Base-by-base conservation (phyloP, 148 eudicot genomes). In the Oxyria digyna region DNA sequence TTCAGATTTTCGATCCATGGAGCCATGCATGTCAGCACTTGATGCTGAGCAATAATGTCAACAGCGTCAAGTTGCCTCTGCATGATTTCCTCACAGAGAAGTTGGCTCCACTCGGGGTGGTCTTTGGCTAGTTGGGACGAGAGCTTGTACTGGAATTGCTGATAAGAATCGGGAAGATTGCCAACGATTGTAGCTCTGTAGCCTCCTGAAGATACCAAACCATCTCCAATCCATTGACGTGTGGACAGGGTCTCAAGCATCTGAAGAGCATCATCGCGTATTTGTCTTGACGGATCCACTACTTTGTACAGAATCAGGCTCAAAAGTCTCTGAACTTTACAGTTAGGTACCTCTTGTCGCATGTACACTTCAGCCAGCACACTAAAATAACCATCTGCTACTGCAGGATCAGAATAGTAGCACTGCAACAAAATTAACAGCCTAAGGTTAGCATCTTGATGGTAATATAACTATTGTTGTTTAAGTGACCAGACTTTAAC, bases 41-140 rank as follows among this genome's bases (percentile, higher is more conserved):
- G 99, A 75, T 94, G 99, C 48, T 94, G 99, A 46, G 99, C 99
- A 73, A 94, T 94, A 76, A 94, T 94, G 77, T 94, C 99, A 63
- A 94, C 99, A 37, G 99, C 97, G 78, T 94, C 99, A 21, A 94
- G 93, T 77, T 94, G 99, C 74, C 99, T 88, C 79, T 85, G 99
- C 99, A 94, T 94, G 69, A 94, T 94, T 76, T 94, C 99, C 80
- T 94, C 99, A 62, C 99, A 94, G 37, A 94, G 92, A 43, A 94
- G 97, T 77, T 94, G 99, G 75, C 99, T 94, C 62, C 91, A 77
- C 71, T 94, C 96, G 23, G 99, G 99, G 68, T 94, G 99, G 79
- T 94, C 99, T 83, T 94, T 94, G 66, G 99, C 99, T 54, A 94
- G 91, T 78, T 91, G 87, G 87, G 96, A 94, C 4, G 99, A 94